These are phyloP conservation scores for Globisporangium yorkense DNA, from an alignment of 352 stramenopile species.

Conservation along the genomic window DNA sequence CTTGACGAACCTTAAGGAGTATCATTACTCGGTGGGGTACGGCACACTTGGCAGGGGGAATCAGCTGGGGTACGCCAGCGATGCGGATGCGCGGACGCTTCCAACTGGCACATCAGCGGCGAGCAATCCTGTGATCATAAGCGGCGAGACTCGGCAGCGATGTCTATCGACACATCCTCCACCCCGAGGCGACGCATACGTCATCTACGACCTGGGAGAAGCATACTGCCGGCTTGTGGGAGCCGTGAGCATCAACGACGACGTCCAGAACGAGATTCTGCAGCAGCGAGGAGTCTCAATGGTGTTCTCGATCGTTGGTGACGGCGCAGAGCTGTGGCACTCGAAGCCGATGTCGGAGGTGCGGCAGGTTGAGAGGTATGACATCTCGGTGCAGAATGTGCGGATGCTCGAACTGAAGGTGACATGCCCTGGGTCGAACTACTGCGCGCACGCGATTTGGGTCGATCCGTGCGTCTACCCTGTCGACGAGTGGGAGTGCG, in stretches of 20 bases:
- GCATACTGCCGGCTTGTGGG: slow-evolving; percentile 51
- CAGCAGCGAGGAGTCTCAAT: slow-evolving; percentile 49
- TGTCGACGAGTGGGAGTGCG: slow-evolving; percentile 69
- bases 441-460: slow-evolving; percentile 77
- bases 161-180: slow-evolving; percentile 79
- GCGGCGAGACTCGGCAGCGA: slow-evolving; percentile 58
- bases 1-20: slow-evolving; percentile 74
- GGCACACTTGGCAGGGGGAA: slow-evolving; percentile 70
- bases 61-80: slow-evolving; percentile 71
- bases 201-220: slow-evolving; percentile 75
- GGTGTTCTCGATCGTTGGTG: slow-evolving; percentile 65
- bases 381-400: slow-evolving; percentile 48
- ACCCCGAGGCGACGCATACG: slow-evolving; percentile 59
- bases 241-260: slow-evolving; percentile 72
- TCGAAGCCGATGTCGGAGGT: slow-evolving; percentile 51
- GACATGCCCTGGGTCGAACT: slow-evolving; percentile 66
- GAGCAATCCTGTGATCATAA: slow-evolving; percentile 41
- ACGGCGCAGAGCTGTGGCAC: slow-evolving; percentile 67
- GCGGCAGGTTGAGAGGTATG: slow-evolving; percentile 40
- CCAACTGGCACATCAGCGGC: slow-evolving; percentile 11
- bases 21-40: slow-evolving; percentile 74
- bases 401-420: slow-evolving; percentile 75
- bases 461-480: slow-evolving; percentile 65
- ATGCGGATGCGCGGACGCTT: slow-evolving; percentile 20
- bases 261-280: slow-evolving; percentile 49